phyloP scores from a whole-genome alignment of 768 basidiomycete species.

The Amanita polypyramis region DNA sequence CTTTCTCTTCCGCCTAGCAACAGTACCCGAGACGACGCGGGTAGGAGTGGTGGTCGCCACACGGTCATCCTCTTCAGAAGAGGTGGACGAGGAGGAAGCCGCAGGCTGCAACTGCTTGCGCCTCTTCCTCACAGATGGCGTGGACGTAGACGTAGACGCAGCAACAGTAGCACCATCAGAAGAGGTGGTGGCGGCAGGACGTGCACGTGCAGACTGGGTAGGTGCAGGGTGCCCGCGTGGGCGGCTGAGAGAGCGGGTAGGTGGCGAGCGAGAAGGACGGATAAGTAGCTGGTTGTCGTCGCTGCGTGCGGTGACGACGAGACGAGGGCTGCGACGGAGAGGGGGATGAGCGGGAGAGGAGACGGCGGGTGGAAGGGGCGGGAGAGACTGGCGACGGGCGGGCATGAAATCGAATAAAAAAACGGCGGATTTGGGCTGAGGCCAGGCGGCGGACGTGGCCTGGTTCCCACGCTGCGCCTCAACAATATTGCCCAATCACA shows the following conservation, averaged over 20 bases:
- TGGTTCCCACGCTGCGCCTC: background rate
- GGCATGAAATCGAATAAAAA: background rate
- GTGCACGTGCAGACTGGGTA: too few species aligned
- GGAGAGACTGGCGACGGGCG: background rate
- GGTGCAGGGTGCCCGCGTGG: too few species aligned
- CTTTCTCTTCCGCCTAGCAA: constrained; percentile 4
- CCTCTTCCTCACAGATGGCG: background rate
- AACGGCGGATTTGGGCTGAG: background rate
- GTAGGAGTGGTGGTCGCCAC: background rate
- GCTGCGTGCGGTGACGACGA: background rate
- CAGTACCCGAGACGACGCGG: background rate
- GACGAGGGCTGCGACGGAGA: constrained; percentile 7
- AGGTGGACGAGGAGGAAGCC: background rate
- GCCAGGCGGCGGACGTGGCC: background rate
- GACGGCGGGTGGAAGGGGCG: background rate
- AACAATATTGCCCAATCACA: background rate
- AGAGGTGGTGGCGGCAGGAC: too few species aligned
- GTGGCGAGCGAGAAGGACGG: background rate
- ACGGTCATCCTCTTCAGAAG: constrained; percentile 4
- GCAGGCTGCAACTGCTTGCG: background rate
- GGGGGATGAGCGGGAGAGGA: background rate
- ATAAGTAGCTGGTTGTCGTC: background rate
- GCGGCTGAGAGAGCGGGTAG: too few species aligned
- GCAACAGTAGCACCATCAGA: too few species aligned
- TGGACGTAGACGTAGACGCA: too few species aligned